Percentiles rank a stretch among this genome's conserved stretches.
phyloP scores from a whole-genome alignment of 2,329 filamentous ascomycete species.

The Bipolaris victoriae region DNA sequence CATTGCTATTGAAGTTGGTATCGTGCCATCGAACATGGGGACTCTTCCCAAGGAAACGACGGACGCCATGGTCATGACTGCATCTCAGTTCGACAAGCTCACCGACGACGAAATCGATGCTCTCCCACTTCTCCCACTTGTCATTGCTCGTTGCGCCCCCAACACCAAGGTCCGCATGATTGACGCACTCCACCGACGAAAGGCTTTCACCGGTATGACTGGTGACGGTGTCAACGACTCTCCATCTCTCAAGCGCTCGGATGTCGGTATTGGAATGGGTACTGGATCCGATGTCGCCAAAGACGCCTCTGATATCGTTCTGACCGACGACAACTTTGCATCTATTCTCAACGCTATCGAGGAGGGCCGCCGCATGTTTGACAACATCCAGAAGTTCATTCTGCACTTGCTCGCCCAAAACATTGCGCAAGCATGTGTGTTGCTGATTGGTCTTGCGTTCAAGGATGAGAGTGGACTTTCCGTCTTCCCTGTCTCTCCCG shows the following conservation, averaged over 20 bases:
- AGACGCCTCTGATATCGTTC: conserved; percentile 79
- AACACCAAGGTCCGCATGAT: conserved; percentile 92
- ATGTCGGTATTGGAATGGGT: conserved; percentile 92
- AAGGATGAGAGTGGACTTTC: conserved; percentile 74
- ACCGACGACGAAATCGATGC: conserved; percentile 75
- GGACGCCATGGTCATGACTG: conserved; percentile 45
- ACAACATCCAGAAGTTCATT: conserved; percentile 89
- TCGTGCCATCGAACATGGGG: conserved; percentile 41
- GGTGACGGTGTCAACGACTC: conserved; percentile 89
- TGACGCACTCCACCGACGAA: conserved; percentile 78
- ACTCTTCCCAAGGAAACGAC: conserved; percentile 36
- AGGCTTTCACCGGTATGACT: conserved; percentile 82
- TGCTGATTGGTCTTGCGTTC: conserved; percentile 82
- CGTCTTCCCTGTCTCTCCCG: conserved; percentile 83
- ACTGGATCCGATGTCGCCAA: conserved; percentile 86
- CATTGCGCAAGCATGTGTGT: conserved; percentile 79
- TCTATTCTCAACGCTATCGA: conserved; percentile 83
- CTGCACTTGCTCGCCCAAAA: conserved; percentile 78
- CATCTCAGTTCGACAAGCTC: conserved; percentile 75
- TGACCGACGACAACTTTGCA: conserved; percentile 89
- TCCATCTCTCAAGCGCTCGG: conserved; percentile 77
- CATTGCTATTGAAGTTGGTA: conserved; percentile 56
- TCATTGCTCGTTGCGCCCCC: conserved; percentile 83
- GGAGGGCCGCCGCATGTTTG: conserved; percentile 83
- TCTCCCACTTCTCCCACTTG: conserved; percentile 75